Base-by-base conservation (phyloP, 805 yeast genomes). In the Ogataea corticis region DNA sequence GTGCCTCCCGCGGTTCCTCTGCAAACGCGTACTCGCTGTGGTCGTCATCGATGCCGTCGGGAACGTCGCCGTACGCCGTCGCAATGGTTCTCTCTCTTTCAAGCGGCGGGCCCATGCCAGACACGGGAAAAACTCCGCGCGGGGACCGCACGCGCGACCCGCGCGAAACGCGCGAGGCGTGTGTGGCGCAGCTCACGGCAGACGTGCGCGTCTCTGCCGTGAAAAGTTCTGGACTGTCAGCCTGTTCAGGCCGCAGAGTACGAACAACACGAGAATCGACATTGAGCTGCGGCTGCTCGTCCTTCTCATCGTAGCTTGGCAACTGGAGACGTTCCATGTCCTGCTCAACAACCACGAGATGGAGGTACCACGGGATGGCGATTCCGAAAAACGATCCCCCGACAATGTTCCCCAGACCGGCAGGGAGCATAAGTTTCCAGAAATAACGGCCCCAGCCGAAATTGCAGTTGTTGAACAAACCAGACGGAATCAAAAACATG, bases 201-300 rank as follows among this genome's bases (percentile, higher is more conserved):
- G 41, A 38, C 16, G 35, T 15, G 17, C 16, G 21, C 27, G 34
- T 33, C n/a, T 34, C 15, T 11, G 28, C 12, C 28, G 37, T 7
- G 23, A 18, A 33, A 14, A 34, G 15, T 2, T n/a, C 38, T 3
- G 44, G 34, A 7, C 29, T 17, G 18, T 14, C 6, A 16, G 27
- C 41, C 32, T n/a, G 17, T 3, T 27, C 39, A 13, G 37, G 33
- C 14, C 39, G 33, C 2, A 28, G 49, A 7, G 75, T 68, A 48
- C 87, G 74, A 2, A 86, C 85, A 10, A 87, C 92, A 68, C 94
- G 76, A 4, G 92, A 85, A 62, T 87, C 95, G 70, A 79, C 74
- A 55, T 82, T 82, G 48, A 85, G 66, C 56, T 84, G 86, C 3
- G 95, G 94, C 54, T 85, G 92, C 62, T 87, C 94, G 64, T 87